These are phyloP conservation scores for Aspergillus olivimuriae DNA, from an alignment of 495 filamentous ascomycete genomes.

Conservation along the genomic window DNA sequence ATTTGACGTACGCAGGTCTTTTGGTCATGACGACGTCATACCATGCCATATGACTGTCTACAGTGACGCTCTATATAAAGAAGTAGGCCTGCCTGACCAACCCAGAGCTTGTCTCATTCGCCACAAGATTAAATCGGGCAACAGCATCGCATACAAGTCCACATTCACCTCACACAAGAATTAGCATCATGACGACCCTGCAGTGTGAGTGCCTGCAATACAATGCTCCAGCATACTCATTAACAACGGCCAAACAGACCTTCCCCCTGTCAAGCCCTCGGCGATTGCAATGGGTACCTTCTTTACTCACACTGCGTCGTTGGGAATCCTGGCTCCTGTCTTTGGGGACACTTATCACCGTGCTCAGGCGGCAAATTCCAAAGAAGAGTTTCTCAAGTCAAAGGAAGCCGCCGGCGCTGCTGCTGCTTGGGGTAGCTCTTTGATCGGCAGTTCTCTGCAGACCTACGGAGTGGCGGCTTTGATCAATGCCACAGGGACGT, in stretches of 20 bases:
- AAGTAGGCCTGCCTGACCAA: too few relatives aligned
- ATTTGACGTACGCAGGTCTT: conserved; percentile 19
- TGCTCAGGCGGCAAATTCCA: conserved; percentile 83
- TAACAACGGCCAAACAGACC: conserved; percentile 47
- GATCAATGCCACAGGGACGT: conserved; percentile 89
- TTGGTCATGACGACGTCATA: conserved; percentile 43
- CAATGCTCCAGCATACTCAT: not conserved
- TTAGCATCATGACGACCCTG: conserved; percentile 51
- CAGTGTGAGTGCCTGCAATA: conserved; percentile 46
- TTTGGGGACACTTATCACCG: conserved; percentile 95
- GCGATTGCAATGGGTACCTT: conserved; percentile 92
- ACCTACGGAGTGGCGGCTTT: conserved; percentile 92
- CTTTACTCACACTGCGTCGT: conserved; percentile 82
- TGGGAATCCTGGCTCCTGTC: conserved; percentile 78
- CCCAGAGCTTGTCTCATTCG: too few relatives aligned
- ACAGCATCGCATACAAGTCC: not conserved
- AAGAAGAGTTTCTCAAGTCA: conserved; percentile 92
- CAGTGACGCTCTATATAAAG: not conserved
- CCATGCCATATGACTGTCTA: conserved; percentile 7
- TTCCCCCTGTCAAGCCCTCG: conserved; percentile 95
- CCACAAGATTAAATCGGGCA: too few relatives aligned
- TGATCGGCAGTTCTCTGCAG: conserved; percentile 84
- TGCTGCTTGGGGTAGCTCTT: conserved; percentile 81
- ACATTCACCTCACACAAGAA: not conserved
- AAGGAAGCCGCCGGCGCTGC: conserved; percentile 86